These are phyloP conservation scores for Metarhizium brunneum DNA, from an alignment of 2,329 filamentous ascomycete species.

Conservation along the genomic window DNA sequence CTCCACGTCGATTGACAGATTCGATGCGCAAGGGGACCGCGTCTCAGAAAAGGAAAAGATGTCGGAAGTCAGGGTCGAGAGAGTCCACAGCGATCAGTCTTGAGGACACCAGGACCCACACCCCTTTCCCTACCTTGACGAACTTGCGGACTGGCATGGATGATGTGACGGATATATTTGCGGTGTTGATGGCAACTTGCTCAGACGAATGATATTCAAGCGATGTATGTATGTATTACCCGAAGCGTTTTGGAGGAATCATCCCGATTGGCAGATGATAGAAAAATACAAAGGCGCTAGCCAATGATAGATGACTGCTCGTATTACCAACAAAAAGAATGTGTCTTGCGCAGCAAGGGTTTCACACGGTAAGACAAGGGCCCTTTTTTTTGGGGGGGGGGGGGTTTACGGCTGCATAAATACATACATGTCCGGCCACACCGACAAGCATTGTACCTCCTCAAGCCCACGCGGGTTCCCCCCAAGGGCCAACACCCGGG, in stretches of 20 bases:
- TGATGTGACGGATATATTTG: not conserved
- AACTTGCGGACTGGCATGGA: not conserved
- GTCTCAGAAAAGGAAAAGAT: conserved; percentile 13
- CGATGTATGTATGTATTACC: not conserved
- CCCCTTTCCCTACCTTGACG: not conserved
- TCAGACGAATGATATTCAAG: not conserved
- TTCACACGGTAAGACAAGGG: no score
- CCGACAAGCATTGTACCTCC: no score
- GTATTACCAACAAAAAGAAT: not conserved
- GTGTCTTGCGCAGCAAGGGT: no score
- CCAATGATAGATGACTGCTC: not conserved
- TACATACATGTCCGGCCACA: no score
- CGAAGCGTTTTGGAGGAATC: not conserved
- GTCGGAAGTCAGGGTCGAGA: conserved; percentile 9
- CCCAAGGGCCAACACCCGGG: conserved; percentile 14
- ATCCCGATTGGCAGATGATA: not conserved
- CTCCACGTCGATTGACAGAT: conserved; percentile 18
- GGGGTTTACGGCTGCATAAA: no score
- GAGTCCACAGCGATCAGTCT: conserved; percentile 3
- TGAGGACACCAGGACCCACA: not conserved
- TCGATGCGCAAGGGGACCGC: conserved; percentile 12
- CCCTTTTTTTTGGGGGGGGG: no score
- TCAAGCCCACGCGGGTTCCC: not conserved
- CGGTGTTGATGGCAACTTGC: not conserved
- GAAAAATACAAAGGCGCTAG: not conserved